Percentiles rank a stretch among this genome's conserved stretches.
These are phyloP conservation scores for Tausonia pullulans DNA, from an alignment of 1,284 basidiomycete species.

Conservation along the genomic window DNA sequence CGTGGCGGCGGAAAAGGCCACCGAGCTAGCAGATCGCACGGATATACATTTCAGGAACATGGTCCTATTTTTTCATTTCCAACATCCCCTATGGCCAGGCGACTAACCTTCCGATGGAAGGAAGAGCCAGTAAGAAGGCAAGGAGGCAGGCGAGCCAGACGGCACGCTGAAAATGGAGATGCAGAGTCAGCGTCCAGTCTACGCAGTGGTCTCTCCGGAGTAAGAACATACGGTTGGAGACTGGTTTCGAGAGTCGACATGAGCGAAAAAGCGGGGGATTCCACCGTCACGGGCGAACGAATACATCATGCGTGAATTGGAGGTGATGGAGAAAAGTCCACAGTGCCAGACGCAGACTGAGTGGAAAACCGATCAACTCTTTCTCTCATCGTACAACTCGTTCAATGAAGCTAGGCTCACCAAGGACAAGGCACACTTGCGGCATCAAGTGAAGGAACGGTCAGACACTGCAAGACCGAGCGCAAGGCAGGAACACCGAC, in stretches of 20 bases:
- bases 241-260: conserved; percentile 47
- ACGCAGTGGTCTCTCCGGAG: conserved; percentile 40
- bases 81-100: no score
- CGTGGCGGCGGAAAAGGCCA: conserved; percentile 58
- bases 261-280: conserved; percentile 54
- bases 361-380: no score
- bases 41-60: no score
- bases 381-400: no score
- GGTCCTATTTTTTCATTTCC: no score
- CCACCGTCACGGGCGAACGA: conserved; percentile 44
- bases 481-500: background rate
- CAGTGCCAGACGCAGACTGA: conserved; percentile 41
- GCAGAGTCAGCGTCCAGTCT: background rate
- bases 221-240: conserved; percentile 44
- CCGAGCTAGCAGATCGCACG: no score
- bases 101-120: conserved; percentile 55
- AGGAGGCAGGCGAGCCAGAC: conserved; percentile 66
- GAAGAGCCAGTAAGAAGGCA: conserved; percentile 60
- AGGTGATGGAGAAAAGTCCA: conserved; percentile 52
- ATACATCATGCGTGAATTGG: conserved; percentile 69
- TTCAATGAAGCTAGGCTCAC: no score
- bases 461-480: no score
- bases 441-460: no score
- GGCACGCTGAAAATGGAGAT: conserved; percentile 23
- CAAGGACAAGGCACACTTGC: no score